phyloP scores from a whole-genome alignment of 2,329 filamentous ascomycete genomes.

The Coniella vitis region DNA sequence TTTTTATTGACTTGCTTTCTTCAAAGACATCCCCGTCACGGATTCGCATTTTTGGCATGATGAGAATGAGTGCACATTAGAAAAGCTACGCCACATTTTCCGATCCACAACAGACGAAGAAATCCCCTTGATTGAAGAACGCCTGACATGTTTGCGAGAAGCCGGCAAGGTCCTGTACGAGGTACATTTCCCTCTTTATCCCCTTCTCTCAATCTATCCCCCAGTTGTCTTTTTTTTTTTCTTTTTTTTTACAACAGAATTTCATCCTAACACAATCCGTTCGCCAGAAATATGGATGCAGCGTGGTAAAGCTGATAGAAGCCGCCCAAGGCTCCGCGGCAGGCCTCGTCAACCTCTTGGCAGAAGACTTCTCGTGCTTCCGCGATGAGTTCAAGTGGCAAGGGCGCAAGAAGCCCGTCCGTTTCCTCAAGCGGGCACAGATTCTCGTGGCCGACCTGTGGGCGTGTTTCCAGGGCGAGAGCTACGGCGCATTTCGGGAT shows the following conservation, averaged over 20 bases:
- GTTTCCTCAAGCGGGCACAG: conserved; percentile 88
- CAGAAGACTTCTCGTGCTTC: conserved; percentile 77
- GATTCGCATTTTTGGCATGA: conserved; percentile 81
- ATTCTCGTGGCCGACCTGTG: conserved; percentile 94
- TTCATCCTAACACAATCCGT: conserved; percentile 15
- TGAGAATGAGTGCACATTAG: conserved; percentile 67
- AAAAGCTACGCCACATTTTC: conserved; percentile 71
- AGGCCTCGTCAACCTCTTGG: conserved; percentile 76
- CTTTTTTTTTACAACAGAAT: no score
- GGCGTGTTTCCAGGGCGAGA: conserved; percentile 84
- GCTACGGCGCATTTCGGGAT: conserved; percentile 76
- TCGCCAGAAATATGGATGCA: conserved; percentile 65
- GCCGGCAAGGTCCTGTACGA: conserved; percentile 74
- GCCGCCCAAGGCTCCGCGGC: conserved; percentile 75
- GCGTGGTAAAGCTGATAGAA: conserved; percentile 65
- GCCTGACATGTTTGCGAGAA: conserved; percentile 73
- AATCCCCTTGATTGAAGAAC: conserved; percentile 75
- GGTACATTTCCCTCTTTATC: conserved; percentile 38
- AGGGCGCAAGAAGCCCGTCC: conserved; percentile 60
- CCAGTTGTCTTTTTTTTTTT: no score
- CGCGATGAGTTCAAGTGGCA: conserved; percentile 73
- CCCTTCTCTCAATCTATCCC: background rate
- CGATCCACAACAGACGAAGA: conserved; percentile 78
- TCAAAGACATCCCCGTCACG: conserved; percentile 74
- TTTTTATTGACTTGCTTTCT: conserved; percentile 4